Base-by-base conservation (phyloP, 1,284 basidiomycete genomes). In the Fomitopsis pinicola region DNA sequence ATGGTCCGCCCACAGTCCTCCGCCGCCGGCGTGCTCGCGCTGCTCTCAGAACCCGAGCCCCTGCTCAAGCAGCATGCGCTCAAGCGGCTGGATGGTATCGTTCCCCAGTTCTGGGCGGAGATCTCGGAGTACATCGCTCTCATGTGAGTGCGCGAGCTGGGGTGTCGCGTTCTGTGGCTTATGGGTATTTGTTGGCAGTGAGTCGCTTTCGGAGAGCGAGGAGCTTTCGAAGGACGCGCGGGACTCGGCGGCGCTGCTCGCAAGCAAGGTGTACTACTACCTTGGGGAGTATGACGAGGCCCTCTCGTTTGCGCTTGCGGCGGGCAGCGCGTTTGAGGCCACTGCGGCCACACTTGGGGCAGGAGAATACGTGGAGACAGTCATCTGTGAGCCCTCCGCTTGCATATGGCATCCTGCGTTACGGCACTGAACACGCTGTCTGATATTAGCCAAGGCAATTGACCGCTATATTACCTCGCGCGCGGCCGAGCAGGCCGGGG, bases 261-360 rank as follows among this genome's bases (percentile, higher is more conserved):
- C 92, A 26, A 95, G 94, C 80, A 97, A 98, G 75, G 92, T 97
- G 56, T 98, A 97, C 77, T 98, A 95, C 76, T 96, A 91, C 81
- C 84, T 98, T 53, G 94, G 92, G 66, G 92, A 94, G 73, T 91
- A 95, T 67, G 92, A 95, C 67, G 96, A 98, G 75, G 92, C 95
- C 28, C 82, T 98, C 63, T 90, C 92, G 38, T 97, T 97, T 71
- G 95, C 95, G 22, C 85, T 98, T 57, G 90, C 91, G 62, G 93
- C 95, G n/a, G 94, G 91, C 52, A 80, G 78, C 71, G 89, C 89
- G 69, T 97, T 98, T 71, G 88, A 92, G 71, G 81, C 83, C 17
- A 92, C 95, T 72, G 78, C 81, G 64, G 81, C 82, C 69, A 80
- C 75, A 46, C 76, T 77, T 59, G 86, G 83, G 9, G 83, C 87